These are phyloP conservation scores for Tubosaeta sp. DNA, from an alignment of 768 basidiomycete genomes.

Conservation along the genomic window DNA sequence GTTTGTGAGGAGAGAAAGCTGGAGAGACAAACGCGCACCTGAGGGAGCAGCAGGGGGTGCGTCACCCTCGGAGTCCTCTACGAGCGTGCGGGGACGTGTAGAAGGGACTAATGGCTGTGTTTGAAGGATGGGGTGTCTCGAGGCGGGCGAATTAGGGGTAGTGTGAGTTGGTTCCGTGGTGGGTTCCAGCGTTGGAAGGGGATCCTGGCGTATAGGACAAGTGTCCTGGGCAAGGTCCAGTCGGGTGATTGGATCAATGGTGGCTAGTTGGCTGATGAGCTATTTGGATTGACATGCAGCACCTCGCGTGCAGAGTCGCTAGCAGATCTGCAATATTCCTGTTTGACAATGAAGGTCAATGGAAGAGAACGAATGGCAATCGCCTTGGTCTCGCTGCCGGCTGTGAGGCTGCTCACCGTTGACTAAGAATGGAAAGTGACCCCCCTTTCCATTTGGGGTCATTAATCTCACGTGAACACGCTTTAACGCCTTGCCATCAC, in stretches of 20 bases:
- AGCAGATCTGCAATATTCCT: slow-evolving; percentile 18
- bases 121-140: slow-evolving; percentile 25
- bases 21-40: slow-evolving; percentile 17
- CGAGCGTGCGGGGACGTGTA: slow-evolving; percentile 58
- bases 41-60: slow-evolving; percentile 17
- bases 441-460: slow-evolving; percentile 24
- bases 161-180: slow-evolving; percentile 29
- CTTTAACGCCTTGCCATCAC: slow-evolving; percentile 13
- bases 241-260: slow-evolving; percentile 68
- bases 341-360: slow-evolving; percentile 17
- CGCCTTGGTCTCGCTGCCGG: slow-evolving; percentile 24
- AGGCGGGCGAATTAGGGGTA: slow-evolving; percentile 26
- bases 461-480: slow-evolving; percentile 1
- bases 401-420: slow-evolving; percentile 20
- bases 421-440: slow-evolving; percentile 23
- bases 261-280: slow-evolving; percentile 31
- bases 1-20: slow-evolving; percentile 6
- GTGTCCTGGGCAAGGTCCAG: slow-evolving; percentile 55
- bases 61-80: slow-evolving; percentile 49
- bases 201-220: slow-evolving; percentile 39
- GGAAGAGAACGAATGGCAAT: slow-evolving; percentile 13
- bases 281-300: slow-evolving; percentile 25
- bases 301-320: slow-evolving; percentile 17
- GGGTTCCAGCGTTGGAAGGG: slow-evolving; percentile 47
- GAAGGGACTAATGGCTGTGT: slow-evolving; percentile 50